Evolutionary conservation across 1,284 basidiomycete species (phyloP).

Genomic region (Ceratobasidium sp.): DNA sequence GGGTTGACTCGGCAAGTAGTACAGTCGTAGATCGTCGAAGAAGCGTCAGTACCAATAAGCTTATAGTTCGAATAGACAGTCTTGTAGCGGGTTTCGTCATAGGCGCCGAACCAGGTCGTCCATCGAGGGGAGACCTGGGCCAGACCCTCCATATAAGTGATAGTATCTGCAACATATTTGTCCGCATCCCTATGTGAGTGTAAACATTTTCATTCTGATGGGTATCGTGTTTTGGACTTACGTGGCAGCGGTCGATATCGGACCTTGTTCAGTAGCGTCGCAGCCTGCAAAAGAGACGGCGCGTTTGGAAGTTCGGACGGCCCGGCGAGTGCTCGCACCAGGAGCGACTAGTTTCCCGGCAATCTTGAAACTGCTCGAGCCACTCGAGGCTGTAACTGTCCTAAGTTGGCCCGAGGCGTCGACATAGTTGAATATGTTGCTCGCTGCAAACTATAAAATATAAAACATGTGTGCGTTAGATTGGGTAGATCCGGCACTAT

Average conservation of each 20-base stretch:
- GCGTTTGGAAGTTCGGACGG: conserved; percentile 5
- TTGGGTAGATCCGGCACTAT: background rate
- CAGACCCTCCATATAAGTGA: conserved; percentile 11
- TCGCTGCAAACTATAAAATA: conserved; percentile 23
- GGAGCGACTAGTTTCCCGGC: conserved; percentile 36
- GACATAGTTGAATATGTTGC: conserved; percentile 31
- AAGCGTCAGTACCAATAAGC: conserved; percentile 21
- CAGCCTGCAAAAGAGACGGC: conserved; percentile 32
- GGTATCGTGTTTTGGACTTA: background rate
- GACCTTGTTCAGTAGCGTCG: conserved; percentile 14
- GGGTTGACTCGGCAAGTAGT: conserved; percentile 19
- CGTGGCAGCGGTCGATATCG: conserved; percentile 34
- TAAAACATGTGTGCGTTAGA: background rate
- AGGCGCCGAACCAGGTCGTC: conserved; percentile 37
- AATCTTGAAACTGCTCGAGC: conserved; percentile 26
- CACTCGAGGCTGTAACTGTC: conserved; percentile 26
- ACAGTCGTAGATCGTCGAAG: conserved; percentile 33
- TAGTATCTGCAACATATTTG: conserved; percentile 32
- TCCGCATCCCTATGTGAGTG: conserved; percentile 7
- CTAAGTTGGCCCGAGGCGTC: conserved; percentile 21
- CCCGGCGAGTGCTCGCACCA: background rate
- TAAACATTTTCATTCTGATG: background rate
- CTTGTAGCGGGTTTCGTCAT: background rate
- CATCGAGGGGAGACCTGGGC: conserved; percentile 26
- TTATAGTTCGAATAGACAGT: conserved; percentile 24